phyloP scores from a whole-genome alignment of 352 stramenopile species.

The Phytopythium ostracodes region DNA sequence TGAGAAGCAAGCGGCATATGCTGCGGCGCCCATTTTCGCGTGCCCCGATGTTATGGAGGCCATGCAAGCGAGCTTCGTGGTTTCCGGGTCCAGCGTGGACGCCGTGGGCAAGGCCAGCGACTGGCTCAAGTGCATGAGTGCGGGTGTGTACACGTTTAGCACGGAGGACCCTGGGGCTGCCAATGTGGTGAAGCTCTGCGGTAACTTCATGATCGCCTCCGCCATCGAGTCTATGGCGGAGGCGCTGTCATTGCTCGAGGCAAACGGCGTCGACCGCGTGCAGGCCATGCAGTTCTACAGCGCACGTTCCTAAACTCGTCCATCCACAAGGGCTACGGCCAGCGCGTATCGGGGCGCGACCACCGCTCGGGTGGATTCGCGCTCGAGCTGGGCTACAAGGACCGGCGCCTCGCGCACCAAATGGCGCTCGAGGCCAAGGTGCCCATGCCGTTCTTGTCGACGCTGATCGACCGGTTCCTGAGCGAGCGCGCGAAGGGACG shows the following conservation, averaged over 20 bases:
- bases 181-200: conserved; percentile 76
- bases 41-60: conserved; percentile 63
- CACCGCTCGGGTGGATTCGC: conserved; percentile 69
- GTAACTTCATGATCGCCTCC: conserved; percentile 77
- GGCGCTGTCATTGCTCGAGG: conserved; percentile 58
- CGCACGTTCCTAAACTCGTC: conserved; percentile 79
- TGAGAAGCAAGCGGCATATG: conserved; percentile 28
- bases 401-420: conserved; percentile 56
- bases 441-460: conserved; percentile 76
- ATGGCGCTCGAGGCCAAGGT: conserved; percentile 45
- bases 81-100: conserved; percentile 35
- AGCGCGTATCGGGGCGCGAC: conserved; percentile 71
- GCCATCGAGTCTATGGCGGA: conserved; percentile 81
- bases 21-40: conserved; percentile 67
- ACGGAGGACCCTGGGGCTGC: conserved; percentile 50
- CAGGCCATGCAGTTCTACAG: conserved; percentile 76
- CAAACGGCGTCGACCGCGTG: conserved; percentile 66
- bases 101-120: conserved; percentile 30
- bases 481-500: conserved; percentile 54
- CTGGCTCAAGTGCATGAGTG: conserved; percentile 39
- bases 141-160: conserved; percentile 46
- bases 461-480: conserved; percentile 67
- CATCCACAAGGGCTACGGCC: conserved; percentile 78
- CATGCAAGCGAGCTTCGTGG: conserved; percentile 63
- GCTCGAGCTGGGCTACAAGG: conserved; percentile 71